Conservation (phyloP, 2,329 filamentous ascomycete genomes). For the Verticillium nubilum region DNA sequence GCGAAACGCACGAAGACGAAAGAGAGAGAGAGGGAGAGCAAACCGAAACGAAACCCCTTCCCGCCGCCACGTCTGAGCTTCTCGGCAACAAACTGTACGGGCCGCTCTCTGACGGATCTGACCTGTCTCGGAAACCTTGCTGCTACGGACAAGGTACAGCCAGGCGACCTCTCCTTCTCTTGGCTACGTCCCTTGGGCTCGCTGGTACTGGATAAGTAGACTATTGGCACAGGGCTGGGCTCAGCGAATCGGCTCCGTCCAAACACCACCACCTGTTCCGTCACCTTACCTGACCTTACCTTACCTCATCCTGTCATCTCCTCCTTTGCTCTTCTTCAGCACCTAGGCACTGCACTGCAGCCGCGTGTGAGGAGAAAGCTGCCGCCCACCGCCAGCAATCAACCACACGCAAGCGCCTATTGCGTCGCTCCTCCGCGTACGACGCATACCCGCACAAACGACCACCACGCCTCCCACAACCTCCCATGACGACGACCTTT, state of each 20-base stretch:
- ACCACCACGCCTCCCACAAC: not conserved
- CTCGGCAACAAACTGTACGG: not conserved
- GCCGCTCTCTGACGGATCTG: not conserved
- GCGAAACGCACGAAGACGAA: not conserved
- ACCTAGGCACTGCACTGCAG: not conserved
- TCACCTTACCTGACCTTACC: not conserved
- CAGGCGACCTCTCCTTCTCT: not conserved
- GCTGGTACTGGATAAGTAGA: not conserved
- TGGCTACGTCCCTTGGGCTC: not conserved
- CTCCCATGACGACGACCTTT: not conserved
- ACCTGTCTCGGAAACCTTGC: not conserved
- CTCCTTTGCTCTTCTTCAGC: not conserved
- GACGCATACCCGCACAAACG: not conserved
- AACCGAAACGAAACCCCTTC: too few relatives aligned
- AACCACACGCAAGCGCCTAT: not conserved
- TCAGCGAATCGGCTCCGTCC: constrained; percentile 8
- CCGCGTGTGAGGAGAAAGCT: not conserved
- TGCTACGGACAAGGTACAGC: not conserved
- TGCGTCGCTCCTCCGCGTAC: not conserved
- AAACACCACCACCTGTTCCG: constrained; percentile 5
- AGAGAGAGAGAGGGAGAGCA: not conserved
- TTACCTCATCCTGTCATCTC: constrained; percentile 1
- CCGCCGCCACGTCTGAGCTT: not conserved
- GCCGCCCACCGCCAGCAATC: not conserved
- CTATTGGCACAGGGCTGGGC: not conserved